A percentile compares a stretch with the other conserved stretches of the same genome.
Evolutionary conservation across 495 filamentous ascomycete genomes (phyloP).

Genomic region (Tuber calosporum): DNA sequence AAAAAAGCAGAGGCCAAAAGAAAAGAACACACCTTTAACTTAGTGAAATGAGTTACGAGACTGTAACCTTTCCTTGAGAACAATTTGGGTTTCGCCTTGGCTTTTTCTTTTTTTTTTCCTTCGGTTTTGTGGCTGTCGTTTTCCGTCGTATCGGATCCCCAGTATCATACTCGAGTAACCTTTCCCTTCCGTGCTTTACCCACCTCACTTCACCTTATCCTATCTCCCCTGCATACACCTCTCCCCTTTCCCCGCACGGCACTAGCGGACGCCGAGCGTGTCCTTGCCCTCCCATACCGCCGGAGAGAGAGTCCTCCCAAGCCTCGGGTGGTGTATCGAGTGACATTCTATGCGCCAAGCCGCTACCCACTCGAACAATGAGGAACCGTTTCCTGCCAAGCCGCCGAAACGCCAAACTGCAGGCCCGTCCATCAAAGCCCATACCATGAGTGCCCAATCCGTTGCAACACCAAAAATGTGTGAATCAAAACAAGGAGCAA

Average conservation of each 20-base stretch:
- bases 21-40: not conserved
- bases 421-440: not conserved
- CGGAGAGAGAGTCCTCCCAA: not conserved
- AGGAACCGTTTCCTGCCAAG: not conserved
- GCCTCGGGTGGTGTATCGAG: not conserved
- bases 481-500: slow-evolving; percentile 6
- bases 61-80: not conserved
- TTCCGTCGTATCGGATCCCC: not conserved
- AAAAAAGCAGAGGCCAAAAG: not conserved
- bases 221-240: not conserved
- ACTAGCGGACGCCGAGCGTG: not conserved
- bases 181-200: not conserved
- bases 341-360: not conserved
- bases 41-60: not conserved
- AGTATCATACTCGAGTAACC: not conserved
- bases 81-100: not conserved
- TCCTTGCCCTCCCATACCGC: not conserved
- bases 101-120: not conserved
- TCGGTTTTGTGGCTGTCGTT: not conserved
- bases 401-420: not conserved
- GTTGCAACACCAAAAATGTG: not conserved
- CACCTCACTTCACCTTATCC: not conserved
- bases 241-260: not conserved
- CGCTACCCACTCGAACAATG: not conserved
- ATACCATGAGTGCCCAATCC: not conserved